These are phyloP conservation scores for Ustilago loliicola DNA, from an alignment of 1,284 basidiomycete species.

Conservation along the genomic window DNA sequence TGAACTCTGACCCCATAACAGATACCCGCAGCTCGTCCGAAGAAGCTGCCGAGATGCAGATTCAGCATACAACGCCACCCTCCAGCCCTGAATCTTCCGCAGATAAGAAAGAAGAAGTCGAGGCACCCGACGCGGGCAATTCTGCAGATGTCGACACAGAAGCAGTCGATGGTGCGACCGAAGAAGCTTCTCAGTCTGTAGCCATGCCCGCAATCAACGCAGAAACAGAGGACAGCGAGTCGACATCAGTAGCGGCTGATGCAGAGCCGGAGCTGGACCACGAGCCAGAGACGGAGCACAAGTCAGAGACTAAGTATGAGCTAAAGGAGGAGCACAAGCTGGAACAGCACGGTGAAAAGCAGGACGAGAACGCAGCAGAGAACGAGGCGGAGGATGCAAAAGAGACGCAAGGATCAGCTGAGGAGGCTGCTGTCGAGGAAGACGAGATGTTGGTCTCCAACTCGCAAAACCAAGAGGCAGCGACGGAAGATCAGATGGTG, in stretches of 20 bases:
- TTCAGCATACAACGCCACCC: conserved; percentile 15
- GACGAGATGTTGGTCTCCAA: not conserved
- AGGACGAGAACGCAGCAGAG: not conserved
- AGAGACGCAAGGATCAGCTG: not conserved
- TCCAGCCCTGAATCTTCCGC: conserved; percentile 3
- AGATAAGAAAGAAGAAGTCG: not conserved
- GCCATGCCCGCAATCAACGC: not conserved
- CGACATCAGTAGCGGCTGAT: not conserved
- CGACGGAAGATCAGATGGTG: not conserved
- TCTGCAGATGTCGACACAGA: not conserved
- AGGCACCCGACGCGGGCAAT: not conserved
- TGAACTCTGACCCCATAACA: not conserved
- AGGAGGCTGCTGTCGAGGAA: not conserved
- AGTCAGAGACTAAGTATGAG: not conserved
- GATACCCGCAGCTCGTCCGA: conserved; percentile 34
- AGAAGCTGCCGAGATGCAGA: conserved; percentile 31
- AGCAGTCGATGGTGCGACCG: not conserved
- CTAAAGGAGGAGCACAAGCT: not conserved
- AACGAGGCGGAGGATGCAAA: not conserved
- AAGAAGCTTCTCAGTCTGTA: not conserved
- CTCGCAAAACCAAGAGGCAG: not conserved
- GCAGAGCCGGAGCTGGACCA: not conserved
- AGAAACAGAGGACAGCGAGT: not conserved
- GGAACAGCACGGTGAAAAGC: not conserved
- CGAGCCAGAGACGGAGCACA: not conserved